phyloP scores from a whole-genome alignment of 306 rosid species.

The Cucumis cinereus region DNA sequence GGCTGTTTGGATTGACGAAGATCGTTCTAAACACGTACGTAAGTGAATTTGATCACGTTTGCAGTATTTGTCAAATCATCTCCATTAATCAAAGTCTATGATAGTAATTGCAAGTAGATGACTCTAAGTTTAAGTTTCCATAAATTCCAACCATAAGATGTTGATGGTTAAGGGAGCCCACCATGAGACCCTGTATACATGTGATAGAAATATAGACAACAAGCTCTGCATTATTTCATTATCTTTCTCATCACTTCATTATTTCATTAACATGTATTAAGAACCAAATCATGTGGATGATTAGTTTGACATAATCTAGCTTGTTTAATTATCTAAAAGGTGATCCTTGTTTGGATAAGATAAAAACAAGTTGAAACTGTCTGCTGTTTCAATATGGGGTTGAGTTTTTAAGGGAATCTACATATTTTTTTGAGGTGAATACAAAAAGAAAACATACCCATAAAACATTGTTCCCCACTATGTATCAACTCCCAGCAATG shows the following conservation, averaged over 20 bases:
- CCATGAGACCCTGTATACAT: not conserved
- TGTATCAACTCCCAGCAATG: not conserved
- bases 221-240: not conserved
- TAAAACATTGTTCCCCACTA: not conserved
- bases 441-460: not conserved
- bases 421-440: not conserved
- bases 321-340: not conserved
- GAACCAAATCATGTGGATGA: not conserved
- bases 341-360: not conserved
- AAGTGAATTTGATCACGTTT: not conserved
- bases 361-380: not conserved
- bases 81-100: not conserved
- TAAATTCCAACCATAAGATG: not conserved
- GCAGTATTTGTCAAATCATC: not conserved
- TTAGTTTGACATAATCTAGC: not conserved
- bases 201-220: not conserved
- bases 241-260: not conserved
- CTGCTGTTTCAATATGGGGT: not conserved
- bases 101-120: not conserved
- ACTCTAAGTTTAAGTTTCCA: not conserved
- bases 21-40: not conserved
- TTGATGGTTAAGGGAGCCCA: not conserved
- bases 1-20: not conserved
- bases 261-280: not conserved
- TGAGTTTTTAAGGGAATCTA: not conserved